Percentiles rank a stretch among this genome's conserved stretches.
These are phyloP conservation scores for Fusarium sacchari DNA, from an alignment of 2,329 filamentous ascomycete genomes.

Conservation along the genomic window DNA sequence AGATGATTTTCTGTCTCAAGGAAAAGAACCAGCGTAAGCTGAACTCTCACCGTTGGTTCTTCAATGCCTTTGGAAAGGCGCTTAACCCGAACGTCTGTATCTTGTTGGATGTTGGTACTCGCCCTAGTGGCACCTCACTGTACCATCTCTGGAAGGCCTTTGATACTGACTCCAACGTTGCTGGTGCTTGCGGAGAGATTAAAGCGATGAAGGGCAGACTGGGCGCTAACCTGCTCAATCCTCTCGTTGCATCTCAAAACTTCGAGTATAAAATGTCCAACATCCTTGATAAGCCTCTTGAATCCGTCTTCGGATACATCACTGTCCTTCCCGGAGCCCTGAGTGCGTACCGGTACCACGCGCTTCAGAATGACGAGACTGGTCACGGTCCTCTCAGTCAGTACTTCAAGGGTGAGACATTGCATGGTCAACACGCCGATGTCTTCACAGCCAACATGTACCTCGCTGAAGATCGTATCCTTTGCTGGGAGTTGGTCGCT, in stretches of 20 bases:
- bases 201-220: conserved; percentile 93
- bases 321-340: conserved; percentile 95
- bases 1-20: conserved; percentile 98
- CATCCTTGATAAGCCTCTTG: conserved; percentile 95
- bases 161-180: conserved; percentile 96
- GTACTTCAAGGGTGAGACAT: conserved; percentile 98
- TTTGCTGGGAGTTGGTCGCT: conserved; percentile 95
- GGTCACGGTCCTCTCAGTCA: conserved; percentile 95
- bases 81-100: conserved; percentile 97
- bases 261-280: conserved; percentile 99
- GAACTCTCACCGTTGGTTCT: conserved; percentile 99
- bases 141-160: conserved; percentile 99
- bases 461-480: conserved; percentile 86
- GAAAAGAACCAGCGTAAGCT: conserved; percentile 98
- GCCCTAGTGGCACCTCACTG: conserved; percentile 87
- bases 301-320: conserved; percentile 98
- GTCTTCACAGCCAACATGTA: conserved; percentile 99
- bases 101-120: conserved; percentile 93
- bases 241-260: conserved; percentile 95
- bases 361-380: conserved; percentile 94
- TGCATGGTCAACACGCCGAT: conserved; percentile 95
- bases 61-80: conserved; percentile 94
- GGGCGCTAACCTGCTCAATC: conserved; percentile 87
- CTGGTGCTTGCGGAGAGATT: conserved; percentile 96
- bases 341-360: conserved; percentile 94